These are phyloP conservation scores for Alloascoidea africana DNA, from an alignment of 805 yeast species.

Conservation along the genomic window DNA sequence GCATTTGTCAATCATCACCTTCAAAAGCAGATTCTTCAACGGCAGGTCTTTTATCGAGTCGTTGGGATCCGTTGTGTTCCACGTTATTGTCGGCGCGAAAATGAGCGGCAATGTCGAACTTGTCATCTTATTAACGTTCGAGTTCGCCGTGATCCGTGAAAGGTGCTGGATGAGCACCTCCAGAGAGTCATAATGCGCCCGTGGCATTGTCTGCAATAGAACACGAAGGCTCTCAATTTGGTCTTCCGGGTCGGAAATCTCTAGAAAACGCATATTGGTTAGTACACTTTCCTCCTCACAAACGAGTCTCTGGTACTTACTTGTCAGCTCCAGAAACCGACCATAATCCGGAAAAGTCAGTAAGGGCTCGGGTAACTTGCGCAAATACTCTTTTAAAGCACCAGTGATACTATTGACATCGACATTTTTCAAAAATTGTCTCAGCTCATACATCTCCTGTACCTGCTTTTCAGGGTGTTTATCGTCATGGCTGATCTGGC, in stretches of 20 bases:
- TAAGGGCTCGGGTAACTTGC: no score
- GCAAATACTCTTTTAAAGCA: no score
- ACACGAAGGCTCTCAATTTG: not conserved
- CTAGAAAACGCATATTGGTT: no score
- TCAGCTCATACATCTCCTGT: no score
- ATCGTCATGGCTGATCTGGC: slow-evolving; percentile 6
- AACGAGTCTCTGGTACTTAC: no score
- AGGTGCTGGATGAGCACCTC: not conserved
- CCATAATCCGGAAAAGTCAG: no score
- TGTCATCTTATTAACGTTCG: not conserved
- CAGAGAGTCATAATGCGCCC: not conserved
- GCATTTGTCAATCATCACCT: not conserved
- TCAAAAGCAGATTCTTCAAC: not conserved
- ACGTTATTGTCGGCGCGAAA: not conserved
- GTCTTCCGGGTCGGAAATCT: not conserved
- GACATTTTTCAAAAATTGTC: no score
- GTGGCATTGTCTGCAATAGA: not conserved
- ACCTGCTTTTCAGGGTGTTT: not conserved
- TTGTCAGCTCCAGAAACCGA: no score
- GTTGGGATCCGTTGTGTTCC: not conserved
- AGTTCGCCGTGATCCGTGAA: not conserved
- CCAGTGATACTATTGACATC: no score
- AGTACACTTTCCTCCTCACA: no score
- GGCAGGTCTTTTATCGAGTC: not conserved
- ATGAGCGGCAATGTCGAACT: not conserved